Base-by-base conservation (phyloP, 805 yeast species). In the Debaryomyces prosopidis region DNA sequence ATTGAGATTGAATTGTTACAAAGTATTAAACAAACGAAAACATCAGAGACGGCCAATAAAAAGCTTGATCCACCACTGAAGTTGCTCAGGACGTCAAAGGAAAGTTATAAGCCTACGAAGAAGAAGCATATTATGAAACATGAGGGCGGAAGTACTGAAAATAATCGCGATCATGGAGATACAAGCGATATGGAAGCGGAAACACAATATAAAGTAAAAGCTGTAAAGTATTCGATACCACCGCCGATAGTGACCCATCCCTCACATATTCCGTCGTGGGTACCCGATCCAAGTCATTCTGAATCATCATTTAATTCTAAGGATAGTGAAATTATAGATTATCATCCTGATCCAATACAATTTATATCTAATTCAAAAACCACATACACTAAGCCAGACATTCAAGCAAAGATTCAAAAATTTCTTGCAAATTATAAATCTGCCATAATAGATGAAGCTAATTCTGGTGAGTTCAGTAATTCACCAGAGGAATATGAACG, bases 401-500 rank as follows among this genome's bases (percentile, higher is more conserved):
- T 71, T 2, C 60, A 62, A 38, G 20, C 38, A 4, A 63, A 58
- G 43, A 54, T 72, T 20, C 51, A 53, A 8, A 28, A 55, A 4
- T 72, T 62, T 39, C 53, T 72, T 34, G 52, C 54, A 16, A 61
- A 65, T 40, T 68, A 55, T 48, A 67, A 61, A 44, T 52, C 62
- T 1, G 69, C 74, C 2, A 69, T 72, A 28, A 51, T 71, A 5
- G 77, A 72, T 45, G 77, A 72, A 28, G 48, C 66, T 1, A 58
- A 52, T 12, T 48, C 52, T 14, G 49, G 51, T 4, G 77, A 72
- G 32, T 63, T 57, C 36, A 49, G 54, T 33, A 60, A 56, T 36
- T 59, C 74, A 0, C 58, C 60, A 0, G 84, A 81, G 39, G 95
- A 89, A 52, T 88, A 79, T 49, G 75, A 81, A 1, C 63, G 63